Percentiles rank a stretch among this genome's conserved stretches.
phyloP scores from a whole-genome alignment of 805 yeast genomes.

The Kuraishia hungarica region DNA sequence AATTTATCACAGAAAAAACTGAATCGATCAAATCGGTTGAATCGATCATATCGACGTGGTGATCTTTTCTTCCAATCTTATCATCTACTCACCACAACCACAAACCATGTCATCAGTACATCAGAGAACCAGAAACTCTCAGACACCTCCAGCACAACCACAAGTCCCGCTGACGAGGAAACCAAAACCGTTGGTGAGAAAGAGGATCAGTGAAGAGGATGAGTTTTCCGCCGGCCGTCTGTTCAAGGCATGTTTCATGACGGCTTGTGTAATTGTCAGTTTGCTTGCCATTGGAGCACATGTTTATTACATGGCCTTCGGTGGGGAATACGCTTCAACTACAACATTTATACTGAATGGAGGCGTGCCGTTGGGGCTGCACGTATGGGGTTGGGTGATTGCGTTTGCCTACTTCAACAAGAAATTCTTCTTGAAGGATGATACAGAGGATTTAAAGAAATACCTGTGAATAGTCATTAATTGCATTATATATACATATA shows the following conservation, averaged over 20 bases:
- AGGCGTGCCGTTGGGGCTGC: not conserved
- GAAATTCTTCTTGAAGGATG: constrained; percentile 1
- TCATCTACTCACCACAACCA: no score
- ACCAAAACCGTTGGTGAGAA: not conserved
- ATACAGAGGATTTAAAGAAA: not conserved
- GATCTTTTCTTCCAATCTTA: no score
- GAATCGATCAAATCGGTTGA: no score
- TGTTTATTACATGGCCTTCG: not conserved
- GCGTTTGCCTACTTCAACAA: not conserved
- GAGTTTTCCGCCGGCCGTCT: not conserved
- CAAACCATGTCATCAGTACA: no score
- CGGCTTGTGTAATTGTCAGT: not conserved
- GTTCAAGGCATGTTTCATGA: constrained; percentile 2
- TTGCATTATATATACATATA: not conserved
- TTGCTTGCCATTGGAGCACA: not conserved
- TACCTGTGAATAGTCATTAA: not conserved
- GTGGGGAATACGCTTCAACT: not conserved
- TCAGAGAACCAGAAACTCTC: no score
- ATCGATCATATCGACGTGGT: no score
- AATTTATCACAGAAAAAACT: no score
- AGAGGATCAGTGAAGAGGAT: not conserved
- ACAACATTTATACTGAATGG: not conserved
- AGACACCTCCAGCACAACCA: not conserved
- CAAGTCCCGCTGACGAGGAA: no score
- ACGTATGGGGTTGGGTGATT: constrained; percentile 1